phyloP scores from a whole-genome alignment of 331 rosid genomes.

The Quercus tomentella region DNA sequence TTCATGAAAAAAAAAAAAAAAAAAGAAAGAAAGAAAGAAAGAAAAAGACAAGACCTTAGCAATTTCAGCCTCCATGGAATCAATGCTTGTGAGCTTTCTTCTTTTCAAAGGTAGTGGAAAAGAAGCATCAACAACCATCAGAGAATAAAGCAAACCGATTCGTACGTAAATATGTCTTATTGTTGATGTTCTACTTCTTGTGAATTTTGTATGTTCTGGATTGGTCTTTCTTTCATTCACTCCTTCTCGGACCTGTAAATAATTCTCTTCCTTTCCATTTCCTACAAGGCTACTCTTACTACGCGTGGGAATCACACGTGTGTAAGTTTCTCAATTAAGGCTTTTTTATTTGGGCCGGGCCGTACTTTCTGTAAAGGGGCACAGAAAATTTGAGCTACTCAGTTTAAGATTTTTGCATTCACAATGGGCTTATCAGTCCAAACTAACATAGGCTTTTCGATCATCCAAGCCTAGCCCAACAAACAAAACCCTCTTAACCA shows the following conservation, averaged over 20 bases:
- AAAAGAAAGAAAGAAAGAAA: neutral
- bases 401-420: neutral
- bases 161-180: no score
- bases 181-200: neutral
- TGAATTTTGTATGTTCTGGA: neutral
- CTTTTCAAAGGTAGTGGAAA: constrained; percentile 39
- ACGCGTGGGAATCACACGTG: neutral
- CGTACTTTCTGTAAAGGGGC: neutral
- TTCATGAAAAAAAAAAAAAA: neutral
- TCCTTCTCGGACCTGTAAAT: neutral
- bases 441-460: neutral
- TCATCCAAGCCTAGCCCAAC: neutral
- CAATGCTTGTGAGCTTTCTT: constrained; percentile 44
- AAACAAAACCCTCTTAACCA: neutral
- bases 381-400: neutral
- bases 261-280: neutral
- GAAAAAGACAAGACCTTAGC: constrained; percentile 42
- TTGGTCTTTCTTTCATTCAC: neutral
- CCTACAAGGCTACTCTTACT: neutral
- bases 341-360: neutral
- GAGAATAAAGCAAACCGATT: constrained; percentile 4
- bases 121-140: constrained; percentile 48
- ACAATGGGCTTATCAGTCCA: neutral
- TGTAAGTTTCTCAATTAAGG: neutral
- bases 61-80: constrained; percentile 47